A percentile compares a stretch with the other conserved stretches of the same genome.
Evolutionary conservation across 139 green algal genomes (phyloP).

Genomic region (Bryopsis sp.): DNA sequence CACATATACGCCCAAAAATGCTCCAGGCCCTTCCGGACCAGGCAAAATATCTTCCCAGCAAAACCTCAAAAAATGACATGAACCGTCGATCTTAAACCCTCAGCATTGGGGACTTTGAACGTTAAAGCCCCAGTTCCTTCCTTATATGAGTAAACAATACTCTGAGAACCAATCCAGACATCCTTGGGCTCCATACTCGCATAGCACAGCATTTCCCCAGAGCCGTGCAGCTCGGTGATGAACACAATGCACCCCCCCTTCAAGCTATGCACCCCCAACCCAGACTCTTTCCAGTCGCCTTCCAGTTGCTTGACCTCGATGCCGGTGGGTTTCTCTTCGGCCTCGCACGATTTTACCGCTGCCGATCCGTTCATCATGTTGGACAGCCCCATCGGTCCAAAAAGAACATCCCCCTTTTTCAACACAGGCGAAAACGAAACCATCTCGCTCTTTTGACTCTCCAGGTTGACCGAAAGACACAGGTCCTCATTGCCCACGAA

Average conservation of each 20-base stretch:
- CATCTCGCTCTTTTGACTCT: slow-evolving; percentile 21
- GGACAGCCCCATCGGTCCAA: slow-evolving; percentile 52
- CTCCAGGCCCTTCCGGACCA: no score
- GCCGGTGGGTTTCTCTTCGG: neutral
- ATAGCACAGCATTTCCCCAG: slow-evolving; percentile 44
- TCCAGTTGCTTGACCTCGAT: neutral
- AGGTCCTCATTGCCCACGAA: neutral
- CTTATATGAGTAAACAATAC: slow-evolving; percentile 4
- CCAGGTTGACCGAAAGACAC: slow-evolving; percentile 16
- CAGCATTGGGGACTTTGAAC: no score
- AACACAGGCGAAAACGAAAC: slow-evolving; percentile 32
- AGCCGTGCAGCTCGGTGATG: slow-evolving; percentile 31
- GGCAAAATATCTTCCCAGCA: no score
- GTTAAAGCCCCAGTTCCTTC: neutral
- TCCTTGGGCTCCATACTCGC: slow-evolving; percentile 24
- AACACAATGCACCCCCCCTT: slow-evolving; percentile 19
- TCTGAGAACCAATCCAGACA: slow-evolving; percentile 20
- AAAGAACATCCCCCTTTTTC: slow-evolving; percentile 19
- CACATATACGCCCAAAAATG: no score
- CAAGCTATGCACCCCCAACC: slow-evolving; percentile 8
- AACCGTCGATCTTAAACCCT: no score
- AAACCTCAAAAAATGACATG: no score
- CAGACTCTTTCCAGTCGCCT: neutral
- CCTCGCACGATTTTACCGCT: slow-evolving; percentile 33
- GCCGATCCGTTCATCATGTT: slow-evolving; percentile 73